These are phyloP conservation scores for Quercus agrifolia DNA, from an alignment of 306 rosid genomes.

Conservation along the genomic window DNA sequence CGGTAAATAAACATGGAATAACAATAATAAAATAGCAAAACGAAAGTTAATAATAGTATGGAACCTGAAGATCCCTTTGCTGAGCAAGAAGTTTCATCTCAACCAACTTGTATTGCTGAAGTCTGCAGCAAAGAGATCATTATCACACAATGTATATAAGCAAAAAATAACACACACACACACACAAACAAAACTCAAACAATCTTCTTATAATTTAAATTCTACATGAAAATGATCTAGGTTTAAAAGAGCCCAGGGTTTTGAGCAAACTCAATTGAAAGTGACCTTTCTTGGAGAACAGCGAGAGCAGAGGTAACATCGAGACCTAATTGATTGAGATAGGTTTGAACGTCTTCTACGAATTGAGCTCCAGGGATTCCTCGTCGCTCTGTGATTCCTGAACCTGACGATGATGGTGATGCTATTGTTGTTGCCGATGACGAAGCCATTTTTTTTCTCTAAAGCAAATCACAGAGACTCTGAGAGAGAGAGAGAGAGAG, in stretches of 20 bases:
- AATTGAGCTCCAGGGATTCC: constrained; percentile 96
- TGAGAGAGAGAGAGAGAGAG: neutral
- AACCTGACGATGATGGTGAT: constrained; percentile 30
- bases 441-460: constrained; percentile 40
- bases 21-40: neutral
- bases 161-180: too few species aligned
- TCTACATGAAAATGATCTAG: neutral
- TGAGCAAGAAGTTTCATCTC: constrained; percentile 99
- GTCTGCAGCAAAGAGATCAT: constrained; percentile 54
- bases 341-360: constrained; percentile 84
- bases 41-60: neutral
- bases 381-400: constrained; percentile 63
- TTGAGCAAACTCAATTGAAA: too few species aligned
- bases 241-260: neutral
- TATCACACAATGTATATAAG: too few species aligned
- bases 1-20: neutral
- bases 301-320: constrained; percentile 70
- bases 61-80: constrained; percentile 79
- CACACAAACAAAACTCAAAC: neutral
- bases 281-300: constrained; percentile 67
- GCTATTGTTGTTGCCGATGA: constrained; percentile 14
- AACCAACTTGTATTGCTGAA: constrained; percentile 94
- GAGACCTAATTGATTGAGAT: constrained; percentile 63
- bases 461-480: neutral
- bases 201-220: too few species aligned